These are phyloP conservation scores for Spizellomyces punctatus DNA, from an alignment of 192 early-diverging fungal species.

Conservation along the genomic window DNA sequence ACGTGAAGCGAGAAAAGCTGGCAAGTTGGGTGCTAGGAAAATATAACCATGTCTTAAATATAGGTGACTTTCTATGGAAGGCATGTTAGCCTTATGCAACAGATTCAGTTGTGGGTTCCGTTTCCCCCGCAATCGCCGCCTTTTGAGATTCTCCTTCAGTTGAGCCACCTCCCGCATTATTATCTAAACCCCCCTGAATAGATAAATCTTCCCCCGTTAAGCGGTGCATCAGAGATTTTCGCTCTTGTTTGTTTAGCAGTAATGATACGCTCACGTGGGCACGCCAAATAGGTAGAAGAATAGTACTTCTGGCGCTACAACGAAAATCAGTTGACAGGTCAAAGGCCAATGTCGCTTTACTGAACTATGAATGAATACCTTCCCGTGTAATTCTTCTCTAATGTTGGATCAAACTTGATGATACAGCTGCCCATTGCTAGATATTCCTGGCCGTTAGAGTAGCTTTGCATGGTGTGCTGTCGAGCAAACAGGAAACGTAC, in stretches of 20 bases:
- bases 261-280: constrained; percentile 49
- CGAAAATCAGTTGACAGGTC: not conserved
- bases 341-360: not conserved
- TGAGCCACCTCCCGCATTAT: not conserved
- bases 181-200: constrained; percentile 11
- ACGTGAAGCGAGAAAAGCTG: no score
- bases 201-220: constrained; percentile 40
- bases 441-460: not conserved
- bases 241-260: constrained; percentile 55
- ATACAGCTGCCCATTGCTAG: constrained; percentile 46
- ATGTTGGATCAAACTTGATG: constrained; percentile 44
- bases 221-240: constrained; percentile 41
- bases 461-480: not conserved
- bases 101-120: no score
- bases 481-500: not conserved
- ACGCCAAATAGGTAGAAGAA: constrained; percentile 54
- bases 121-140: no score
- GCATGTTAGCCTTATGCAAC: no score
- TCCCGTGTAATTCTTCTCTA: constrained; percentile 24
- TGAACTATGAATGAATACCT: constrained; percentile 22
- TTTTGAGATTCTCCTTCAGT: no score
- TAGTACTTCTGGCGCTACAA: constrained; percentile 26
- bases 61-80: no score
- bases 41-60: no score
- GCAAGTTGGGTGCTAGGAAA: no score